phyloP scores from a whole-genome alignment of 1,139 yeast genomes.

The Blastobotrys malaysiensis region DNA sequence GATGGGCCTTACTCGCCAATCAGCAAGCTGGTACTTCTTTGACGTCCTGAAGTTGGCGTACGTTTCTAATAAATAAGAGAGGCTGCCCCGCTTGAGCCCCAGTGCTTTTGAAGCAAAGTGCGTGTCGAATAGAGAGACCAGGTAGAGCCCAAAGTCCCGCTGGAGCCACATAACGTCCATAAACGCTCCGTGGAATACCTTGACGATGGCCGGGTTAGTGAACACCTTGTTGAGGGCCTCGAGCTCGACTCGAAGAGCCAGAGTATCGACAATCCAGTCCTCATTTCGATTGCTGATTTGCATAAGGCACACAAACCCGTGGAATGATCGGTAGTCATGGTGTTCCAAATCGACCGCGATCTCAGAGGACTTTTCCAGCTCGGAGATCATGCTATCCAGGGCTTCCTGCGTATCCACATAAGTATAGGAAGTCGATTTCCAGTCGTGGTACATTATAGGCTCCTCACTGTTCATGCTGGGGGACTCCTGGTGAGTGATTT shows the following conservation, averaged over 20 bases:
- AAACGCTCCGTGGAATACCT: conserved; percentile 93
- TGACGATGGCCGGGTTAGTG: conserved; percentile 71
- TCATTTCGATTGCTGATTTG: conserved; percentile 79
- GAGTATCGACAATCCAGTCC: conserved; percentile 81
- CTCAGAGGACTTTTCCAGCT: conserved; percentile 48
- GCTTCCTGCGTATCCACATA: conserved; percentile 65
- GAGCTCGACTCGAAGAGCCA: conserved; percentile 67
- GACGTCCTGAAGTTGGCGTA: conserved; percentile 84
- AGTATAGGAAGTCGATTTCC: conserved; percentile 59
- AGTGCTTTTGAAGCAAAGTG: conserved; percentile 79
- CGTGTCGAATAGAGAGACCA: conserved; percentile 89
- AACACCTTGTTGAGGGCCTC: conserved; percentile 65
- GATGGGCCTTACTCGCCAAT: conserved; percentile 92
- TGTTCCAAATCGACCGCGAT: conserved; percentile 97
- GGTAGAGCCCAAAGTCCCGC: conserved; percentile 85
- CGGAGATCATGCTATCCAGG: conserved; percentile 50
- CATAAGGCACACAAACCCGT: conserved; percentile 90
- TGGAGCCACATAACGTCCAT: conserved; percentile 98
- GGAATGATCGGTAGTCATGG: conserved; percentile 85
- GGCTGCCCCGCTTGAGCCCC: conserved; percentile 73
- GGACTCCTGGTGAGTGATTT: conserved; percentile 66
- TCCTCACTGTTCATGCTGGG: conserved; percentile 48
- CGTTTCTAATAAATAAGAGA: conserved; percentile 76
- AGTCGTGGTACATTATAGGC: conserved; percentile 54
- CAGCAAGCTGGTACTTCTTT: conserved; percentile 92